These are phyloP conservation scores for Fagus sylvatica DNA, from an alignment of 306 rosid species.

Conservation along the genomic window DNA sequence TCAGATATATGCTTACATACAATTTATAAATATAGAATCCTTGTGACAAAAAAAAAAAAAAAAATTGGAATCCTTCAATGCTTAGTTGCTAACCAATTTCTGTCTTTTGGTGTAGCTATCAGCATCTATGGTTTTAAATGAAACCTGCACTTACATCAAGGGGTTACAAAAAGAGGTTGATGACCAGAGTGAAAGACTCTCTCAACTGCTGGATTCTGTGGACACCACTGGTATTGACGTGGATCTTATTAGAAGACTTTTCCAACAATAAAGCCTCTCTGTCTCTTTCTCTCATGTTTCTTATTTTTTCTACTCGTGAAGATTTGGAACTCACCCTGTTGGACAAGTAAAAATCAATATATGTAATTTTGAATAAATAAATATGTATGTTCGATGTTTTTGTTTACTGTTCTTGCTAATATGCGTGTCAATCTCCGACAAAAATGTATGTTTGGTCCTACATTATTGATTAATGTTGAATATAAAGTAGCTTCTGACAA, in stretches of 20 bases:
- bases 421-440: neutral
- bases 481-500: neutral
- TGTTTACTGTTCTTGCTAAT: neutral
- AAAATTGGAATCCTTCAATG: neutral
- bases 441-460: conserved; percentile 3
- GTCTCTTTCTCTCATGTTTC: neutral
- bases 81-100: neutral
- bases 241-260: conserved; percentile 23
- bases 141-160: conserved; percentile 44
- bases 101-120: conserved; percentile 28
- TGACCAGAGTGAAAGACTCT: conserved; percentile 38
- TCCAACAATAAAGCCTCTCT: conserved; percentile 18
- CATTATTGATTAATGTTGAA: neutral
- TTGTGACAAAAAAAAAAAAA: neutral
- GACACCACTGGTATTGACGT: conserved; percentile 27
- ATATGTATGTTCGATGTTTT: neutral
- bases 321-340: neutral
- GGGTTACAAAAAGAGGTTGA: conserved; percentile 39
- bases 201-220: conserved; percentile 34
- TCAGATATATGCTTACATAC: neutral
- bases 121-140: conserved; percentile 31
- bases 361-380: neutral
- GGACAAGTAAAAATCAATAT: neutral
- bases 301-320: neutral
- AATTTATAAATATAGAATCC: neutral